These are phyloP conservation scores for Talaromyces amestolkiae DNA, from an alignment of 2,329 filamentous ascomycete species.

Conservation along the genomic window DNA sequence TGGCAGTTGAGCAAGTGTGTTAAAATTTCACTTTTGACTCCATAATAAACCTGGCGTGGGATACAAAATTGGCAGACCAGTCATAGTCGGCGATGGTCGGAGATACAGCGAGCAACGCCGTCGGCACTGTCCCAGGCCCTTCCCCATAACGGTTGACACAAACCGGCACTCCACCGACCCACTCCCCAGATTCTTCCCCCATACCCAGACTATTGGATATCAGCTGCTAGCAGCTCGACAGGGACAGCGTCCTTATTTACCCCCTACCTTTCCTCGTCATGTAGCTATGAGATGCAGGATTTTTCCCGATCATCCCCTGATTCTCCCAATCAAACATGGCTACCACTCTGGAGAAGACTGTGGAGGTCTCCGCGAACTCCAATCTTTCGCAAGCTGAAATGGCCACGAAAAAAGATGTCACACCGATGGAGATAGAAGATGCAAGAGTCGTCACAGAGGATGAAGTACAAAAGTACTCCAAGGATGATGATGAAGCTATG, in stretches of 20 bases:
- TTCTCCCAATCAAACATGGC: not conserved
- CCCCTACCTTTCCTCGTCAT: not conserved
- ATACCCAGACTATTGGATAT: not conserved
- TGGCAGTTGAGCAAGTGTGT: not conserved
- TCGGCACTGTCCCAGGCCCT: not conserved
- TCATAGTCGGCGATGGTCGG: not conserved
- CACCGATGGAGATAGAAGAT: not conserved
- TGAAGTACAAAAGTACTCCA: slow-evolving; percentile 40
- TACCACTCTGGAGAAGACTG: not conserved
- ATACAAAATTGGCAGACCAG: not conserved
- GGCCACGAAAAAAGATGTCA: not conserved
- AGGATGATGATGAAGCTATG: slow-evolving; percentile 57
- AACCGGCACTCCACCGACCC: not conserved
- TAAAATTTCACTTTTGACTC: too few relatives aligned
- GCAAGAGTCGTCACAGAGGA: not conserved
- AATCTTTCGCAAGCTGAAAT: not conserved
- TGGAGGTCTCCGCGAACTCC: not conserved
- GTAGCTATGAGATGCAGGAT: not conserved
- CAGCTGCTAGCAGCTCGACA: not conserved
- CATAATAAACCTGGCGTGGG: not conserved
- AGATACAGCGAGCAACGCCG: not conserved
- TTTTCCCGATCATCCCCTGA: not conserved
- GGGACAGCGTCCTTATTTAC: not conserved
- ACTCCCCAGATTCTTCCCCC: not conserved
- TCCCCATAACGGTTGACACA: not conserved